Evolutionary conservation across 352 stramenopile genomes (phyloP).

Genomic region (Phytophthora boehmeriae): DNA sequence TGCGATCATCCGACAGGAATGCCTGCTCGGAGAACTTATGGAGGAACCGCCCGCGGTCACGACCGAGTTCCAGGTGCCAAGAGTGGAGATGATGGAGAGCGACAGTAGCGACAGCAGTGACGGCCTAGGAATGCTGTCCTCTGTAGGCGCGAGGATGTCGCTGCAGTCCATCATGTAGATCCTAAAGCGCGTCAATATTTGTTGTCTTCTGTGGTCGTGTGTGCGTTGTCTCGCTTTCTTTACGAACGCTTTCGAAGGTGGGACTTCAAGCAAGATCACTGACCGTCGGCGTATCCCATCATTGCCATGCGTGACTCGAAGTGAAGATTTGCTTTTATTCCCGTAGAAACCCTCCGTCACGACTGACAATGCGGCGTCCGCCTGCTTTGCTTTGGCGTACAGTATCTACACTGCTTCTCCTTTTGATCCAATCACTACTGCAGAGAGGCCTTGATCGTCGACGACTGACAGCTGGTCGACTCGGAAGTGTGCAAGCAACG

Average conservation of each 20-base stretch:
- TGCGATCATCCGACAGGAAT: slow-evolving; percentile 58
- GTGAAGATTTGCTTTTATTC: slow-evolving; percentile 2
- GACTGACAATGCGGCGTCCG: too few species aligned
- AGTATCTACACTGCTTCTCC: too few species aligned
- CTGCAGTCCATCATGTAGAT: slow-evolving; percentile 26
- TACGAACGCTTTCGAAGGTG: background rate
- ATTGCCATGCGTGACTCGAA: slow-evolving; percentile 1
- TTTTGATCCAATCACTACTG: too few species aligned
- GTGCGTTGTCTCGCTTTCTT: background rate
- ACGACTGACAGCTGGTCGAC: too few species aligned
- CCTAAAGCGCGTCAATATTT: slow-evolving; percentile 1
- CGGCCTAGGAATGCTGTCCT: background rate
- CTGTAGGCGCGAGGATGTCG: slow-evolving; percentile 26
- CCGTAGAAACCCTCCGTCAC: too few species aligned
- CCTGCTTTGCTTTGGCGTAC: too few species aligned
- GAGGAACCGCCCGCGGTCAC: slow-evolving; percentile 29
- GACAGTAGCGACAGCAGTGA: slow-evolving; percentile 24
- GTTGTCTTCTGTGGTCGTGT: background rate
- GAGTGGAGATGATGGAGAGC: slow-evolving; percentile 22
- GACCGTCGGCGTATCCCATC: background rate
- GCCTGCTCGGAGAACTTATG: slow-evolving; percentile 57
- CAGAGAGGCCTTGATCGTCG: too few species aligned
- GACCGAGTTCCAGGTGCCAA: background rate
- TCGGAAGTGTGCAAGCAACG: too few species aligned
- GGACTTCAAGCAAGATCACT: slow-evolving; percentile 2